Conservation (phyloP, 2,329 filamentous ascomycete genomes). For the Zarea fungicola region DNA sequence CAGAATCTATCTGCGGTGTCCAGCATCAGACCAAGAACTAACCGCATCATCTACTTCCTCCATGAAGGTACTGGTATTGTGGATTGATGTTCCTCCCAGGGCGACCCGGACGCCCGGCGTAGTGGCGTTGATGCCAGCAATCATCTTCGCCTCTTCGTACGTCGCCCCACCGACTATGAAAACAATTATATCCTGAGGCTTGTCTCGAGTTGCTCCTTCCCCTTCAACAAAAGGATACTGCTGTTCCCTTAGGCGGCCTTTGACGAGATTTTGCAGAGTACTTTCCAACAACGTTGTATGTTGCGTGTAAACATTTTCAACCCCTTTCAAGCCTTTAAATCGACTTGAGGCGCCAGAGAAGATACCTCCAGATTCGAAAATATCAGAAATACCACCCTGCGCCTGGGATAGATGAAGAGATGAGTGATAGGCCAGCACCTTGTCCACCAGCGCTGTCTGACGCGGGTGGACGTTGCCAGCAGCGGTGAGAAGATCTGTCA, state of each 20-base stretch:
- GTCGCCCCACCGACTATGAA: slow-evolving; percentile 93
- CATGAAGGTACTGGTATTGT: slow-evolving; percentile 83
- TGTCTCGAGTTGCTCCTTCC: slow-evolving; percentile 79
- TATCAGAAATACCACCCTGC: slow-evolving; percentile 77
- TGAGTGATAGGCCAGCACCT: slow-evolving; percentile 77
- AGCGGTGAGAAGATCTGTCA: slow-evolving; percentile 80
- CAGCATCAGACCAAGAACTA: slow-evolving; percentile 69
- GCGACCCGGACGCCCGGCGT: slow-evolving; percentile 86
- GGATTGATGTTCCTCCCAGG: slow-evolving; percentile 78
- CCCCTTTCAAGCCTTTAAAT: slow-evolving; percentile 92
- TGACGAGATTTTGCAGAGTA: slow-evolving; percentile 88
- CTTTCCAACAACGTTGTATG: slow-evolving; percentile 84
- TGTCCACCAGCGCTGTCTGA: slow-evolving; percentile 72
- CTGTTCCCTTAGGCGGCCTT: slow-evolving; percentile 78
- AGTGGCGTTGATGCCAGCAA: slow-evolving; percentile 89
- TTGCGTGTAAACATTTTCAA: slow-evolving; percentile 98
- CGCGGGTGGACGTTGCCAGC: slow-evolving; percentile 75
- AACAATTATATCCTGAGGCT: slow-evolving; percentile 92
- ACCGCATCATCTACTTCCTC: slow-evolving; percentile 91
- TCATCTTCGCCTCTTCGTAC: slow-evolving; percentile 94
- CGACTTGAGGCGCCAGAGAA: slow-evolving; percentile 83
- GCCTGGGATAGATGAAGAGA: slow-evolving; percentile 75
- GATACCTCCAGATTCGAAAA: slow-evolving; percentile 87
- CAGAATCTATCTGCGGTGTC: neutral
- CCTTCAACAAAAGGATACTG: slow-evolving; percentile 93